Percentiles rank a stretch among this genome's conserved stretches.
These are phyloP conservation scores for Coccomyxa sp. DNA, from an alignment of 139 green algal genomes.

Conservation along the genomic window DNA sequence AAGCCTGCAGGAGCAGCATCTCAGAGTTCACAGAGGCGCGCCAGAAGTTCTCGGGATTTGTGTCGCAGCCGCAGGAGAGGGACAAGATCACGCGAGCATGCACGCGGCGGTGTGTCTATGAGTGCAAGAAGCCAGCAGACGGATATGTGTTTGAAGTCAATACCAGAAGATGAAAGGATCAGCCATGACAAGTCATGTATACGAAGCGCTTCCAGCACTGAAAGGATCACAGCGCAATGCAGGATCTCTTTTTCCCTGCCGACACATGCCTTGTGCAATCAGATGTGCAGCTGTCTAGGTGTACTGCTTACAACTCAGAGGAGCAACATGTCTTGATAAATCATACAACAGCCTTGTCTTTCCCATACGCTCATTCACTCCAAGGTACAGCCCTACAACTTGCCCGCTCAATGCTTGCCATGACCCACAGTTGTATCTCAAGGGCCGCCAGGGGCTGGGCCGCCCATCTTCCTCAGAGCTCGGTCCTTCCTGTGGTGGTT, in stretches of 20 bases:
- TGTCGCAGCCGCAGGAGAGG: not conserved
- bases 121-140: not conserved
- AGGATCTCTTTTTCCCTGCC: no score
- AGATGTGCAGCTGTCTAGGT: no score
- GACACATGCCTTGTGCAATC: no score
- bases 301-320: no score
- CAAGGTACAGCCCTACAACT: not conserved
- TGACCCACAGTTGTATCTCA: not conserved
- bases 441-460: not conserved
- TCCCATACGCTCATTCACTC: no score
- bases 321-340: no score
- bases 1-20: not conserved
- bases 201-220: no score
- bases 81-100: not conserved
- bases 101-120: not conserved
- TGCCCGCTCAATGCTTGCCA: not conserved
- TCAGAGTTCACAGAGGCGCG: not conserved
- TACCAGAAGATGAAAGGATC: not conserved
- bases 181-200: no score
- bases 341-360: no score
- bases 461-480: constrained; percentile 46
- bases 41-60: not conserved
- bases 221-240: no score
- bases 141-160: not conserved
- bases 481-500: constrained; percentile 78